A percentile compares a stretch with the other conserved stretches of the same genome.
phyloP scores from a whole-genome alignment of 2,329 filamentous ascomycete genomes.

The Fusarium stilboides region DNA sequence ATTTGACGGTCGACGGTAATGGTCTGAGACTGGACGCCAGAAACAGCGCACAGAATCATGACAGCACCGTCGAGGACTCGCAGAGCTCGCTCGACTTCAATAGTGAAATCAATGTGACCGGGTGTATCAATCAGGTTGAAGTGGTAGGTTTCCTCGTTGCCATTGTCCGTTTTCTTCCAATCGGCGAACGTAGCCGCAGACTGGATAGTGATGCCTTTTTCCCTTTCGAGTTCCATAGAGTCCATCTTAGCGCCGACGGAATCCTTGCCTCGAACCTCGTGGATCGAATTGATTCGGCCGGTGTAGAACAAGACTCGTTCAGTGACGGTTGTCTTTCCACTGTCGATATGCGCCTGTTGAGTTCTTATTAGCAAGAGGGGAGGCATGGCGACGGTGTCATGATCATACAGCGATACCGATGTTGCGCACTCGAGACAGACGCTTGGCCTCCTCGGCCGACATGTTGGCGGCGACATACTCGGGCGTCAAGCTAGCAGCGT shows the following conservation, averaged over 20 bases:
- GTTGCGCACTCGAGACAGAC: conserved; percentile 88
- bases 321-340: conserved; percentile 96
- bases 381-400: conserved; percentile 5
- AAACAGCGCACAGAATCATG: conserved; percentile 98
- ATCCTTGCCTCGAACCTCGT: conserved; percentile 96
- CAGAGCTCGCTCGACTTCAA: conserved; percentile 96
- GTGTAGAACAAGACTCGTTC: conserved; percentile 99
- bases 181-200: conserved; percentile 98
- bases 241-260: conserved; percentile 99
- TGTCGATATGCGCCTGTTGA: conserved; percentile 92
- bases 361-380: conserved; percentile 33
- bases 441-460: conserved; percentile 81
- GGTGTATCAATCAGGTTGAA: conserved; percentile 99
- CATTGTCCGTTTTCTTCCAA: conserved; percentile 90
- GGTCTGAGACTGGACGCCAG: conserved; percentile 96
- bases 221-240: conserved; percentile 98
- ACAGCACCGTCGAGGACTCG: conserved; percentile 96
- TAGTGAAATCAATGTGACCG: conserved; percentile 99
- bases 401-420: conserved; percentile 91
- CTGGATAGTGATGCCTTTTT: conserved; percentile 99
- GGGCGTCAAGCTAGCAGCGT: conserved; percentile 66
- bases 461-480: conserved; percentile 83
- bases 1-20: conserved; percentile 99
- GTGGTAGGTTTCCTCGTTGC: conserved; percentile 92
- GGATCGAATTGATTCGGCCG: conserved; percentile 94